Evolutionary conservation across 2,329 filamentous ascomycete species (phyloP).

Genomic region (Nemania sp.): DNA sequence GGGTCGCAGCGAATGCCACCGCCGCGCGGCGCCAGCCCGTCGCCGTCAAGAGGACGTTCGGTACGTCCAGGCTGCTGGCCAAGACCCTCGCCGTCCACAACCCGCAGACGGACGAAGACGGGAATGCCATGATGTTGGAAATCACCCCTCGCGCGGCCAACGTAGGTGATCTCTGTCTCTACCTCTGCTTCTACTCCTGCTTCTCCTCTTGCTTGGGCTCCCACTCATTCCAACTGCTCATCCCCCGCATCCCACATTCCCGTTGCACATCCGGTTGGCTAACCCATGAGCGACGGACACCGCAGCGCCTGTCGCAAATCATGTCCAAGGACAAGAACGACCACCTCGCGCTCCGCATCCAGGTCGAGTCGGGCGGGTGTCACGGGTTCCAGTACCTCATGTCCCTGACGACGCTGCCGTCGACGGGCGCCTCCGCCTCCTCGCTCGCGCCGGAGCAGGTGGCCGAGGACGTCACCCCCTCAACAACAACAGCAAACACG

Average conservation of each 20-base stretch:
- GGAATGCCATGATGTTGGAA: conserved; percentile 79
- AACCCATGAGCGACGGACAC: neutral
- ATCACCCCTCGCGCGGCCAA: conserved; percentile 84
- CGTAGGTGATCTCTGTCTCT: conserved; percentile 51
- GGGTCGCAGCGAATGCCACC: conserved; percentile 1
- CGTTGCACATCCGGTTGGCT: neutral
- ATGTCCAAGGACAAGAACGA: conserved; percentile 75
- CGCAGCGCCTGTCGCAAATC: conserved; percentile 74
- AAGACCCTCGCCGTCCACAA: conserved; percentile 65
- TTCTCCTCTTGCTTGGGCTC: neutral
- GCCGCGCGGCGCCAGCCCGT: neutral
- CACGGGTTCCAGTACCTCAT: conserved; percentile 98
- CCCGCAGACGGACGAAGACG: conserved; percentile 78
- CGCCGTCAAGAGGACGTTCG: conserved; percentile 8
- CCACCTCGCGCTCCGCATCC: conserved; percentile 83
- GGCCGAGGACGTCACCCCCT: conserved; percentile 33
- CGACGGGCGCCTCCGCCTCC: conserved; percentile 18
- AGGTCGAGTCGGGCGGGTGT: conserved; percentile 91
- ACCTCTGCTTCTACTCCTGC: neutral
- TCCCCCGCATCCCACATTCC: neutral
- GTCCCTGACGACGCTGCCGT: conserved; percentile 72
- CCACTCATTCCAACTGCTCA: neutral
- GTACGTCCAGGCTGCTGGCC: conserved; percentile 12
- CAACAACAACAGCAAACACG: conserved; percentile 37
- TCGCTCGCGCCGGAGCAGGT: conserved; percentile 12